Conservation (phyloP, 1,284 basidiomycete species). For the Irpex sp. region DNA sequence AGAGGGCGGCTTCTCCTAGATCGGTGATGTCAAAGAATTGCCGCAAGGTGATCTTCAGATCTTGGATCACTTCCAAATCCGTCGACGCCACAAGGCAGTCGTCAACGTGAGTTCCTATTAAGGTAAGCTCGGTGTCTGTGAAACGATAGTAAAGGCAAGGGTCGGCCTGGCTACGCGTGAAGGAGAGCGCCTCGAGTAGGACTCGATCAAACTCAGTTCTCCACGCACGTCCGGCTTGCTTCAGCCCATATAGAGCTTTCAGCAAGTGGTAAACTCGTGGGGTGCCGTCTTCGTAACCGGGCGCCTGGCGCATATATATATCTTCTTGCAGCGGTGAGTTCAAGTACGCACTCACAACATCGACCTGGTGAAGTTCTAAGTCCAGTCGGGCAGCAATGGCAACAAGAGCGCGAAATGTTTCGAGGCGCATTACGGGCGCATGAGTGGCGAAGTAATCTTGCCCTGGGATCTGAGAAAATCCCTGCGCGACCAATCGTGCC, state of each 20-base stretch:
- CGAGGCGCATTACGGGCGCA: slow-evolving; percentile 26
- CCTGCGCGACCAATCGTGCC: slow-evolving; percentile 37
- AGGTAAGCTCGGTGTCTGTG: background rate
- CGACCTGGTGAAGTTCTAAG: background rate
- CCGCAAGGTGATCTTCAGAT: slow-evolving; percentile 11
- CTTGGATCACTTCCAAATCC: background rate
- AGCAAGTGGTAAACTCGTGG: slow-evolving; percentile 13
- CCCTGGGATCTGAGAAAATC: slow-evolving; percentile 36
- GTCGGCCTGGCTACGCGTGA: slow-evolving; percentile 16
- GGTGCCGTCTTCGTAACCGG: slow-evolving; percentile 24
- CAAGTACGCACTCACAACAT: slow-evolving; percentile 8
- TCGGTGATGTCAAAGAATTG: slow-evolving; percentile 22
- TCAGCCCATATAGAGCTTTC: slow-evolving; percentile 26
- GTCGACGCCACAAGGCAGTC: slow-evolving; percentile 15
- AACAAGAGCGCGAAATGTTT: slow-evolving; percentile 24
- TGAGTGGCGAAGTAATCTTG: slow-evolving; percentile 33
- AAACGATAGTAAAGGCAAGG: slow-evolving; percentile 15
- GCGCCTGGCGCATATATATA: slow-evolving; percentile 34
- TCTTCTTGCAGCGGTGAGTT: slow-evolving; percentile 30
- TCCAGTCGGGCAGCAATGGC: slow-evolving; percentile 19
- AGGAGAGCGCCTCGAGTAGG: slow-evolving; percentile 4
- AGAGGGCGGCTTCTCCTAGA: slow-evolving; percentile 14
- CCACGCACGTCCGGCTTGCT: slow-evolving; percentile 28
- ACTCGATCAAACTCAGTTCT: slow-evolving; percentile 17
- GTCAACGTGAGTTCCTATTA: slow-evolving; percentile 22